Base-by-base conservation (phyloP, 2,329 filamentous ascomycete species). In the Xylaria sp. region DNA sequence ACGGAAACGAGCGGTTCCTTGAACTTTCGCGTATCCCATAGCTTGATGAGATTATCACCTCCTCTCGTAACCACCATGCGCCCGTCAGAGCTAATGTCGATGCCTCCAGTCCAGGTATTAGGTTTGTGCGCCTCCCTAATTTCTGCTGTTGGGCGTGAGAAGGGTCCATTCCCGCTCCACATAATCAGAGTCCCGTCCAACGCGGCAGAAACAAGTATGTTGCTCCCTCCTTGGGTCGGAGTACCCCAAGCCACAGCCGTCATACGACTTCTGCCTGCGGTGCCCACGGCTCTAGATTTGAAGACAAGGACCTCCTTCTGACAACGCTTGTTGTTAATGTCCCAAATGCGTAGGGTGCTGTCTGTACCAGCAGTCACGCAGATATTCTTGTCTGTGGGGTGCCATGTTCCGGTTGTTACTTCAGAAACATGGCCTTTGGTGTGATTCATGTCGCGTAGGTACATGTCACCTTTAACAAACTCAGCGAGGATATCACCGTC, bases 381-480 rank as follows among this genome's bases (percentile, higher is more conserved):
- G 0, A 94, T 75, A 73, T 97, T 94, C 76, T 87, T 90, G 78
- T 97, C 90, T 2, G 90, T 90, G 0, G 96, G 96, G 80, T 95
- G 93, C 96, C 96, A 99, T 46, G 91, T 92, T 26, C 93, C 95
- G 26, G 91, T 92, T 3, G 93, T 94, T 48, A 97, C 88, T 80
- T 97, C 96, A 4, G 94, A 94, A 61, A 97, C 90, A 80, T 99
- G 96, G 1, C 96, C 96, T 79, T 97, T 98, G 4, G 96, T 99
- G 79, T 98, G 94, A 81, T 97, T 89, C 92, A 98, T 97, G 79
- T 99, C 96, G 63, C 95, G 88, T 73, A 99, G 83, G 76, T 99
- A 99, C 94, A 98, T 98, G 79, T 99, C 96, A 54, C 96, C 96
- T 81, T 99, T 99, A 74, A 94, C 91, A 73, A 97, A 98, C 77